Conservation (phyloP, 192 early-diverging fungal species). For the Linnemannia schmuckeri region DNA sequence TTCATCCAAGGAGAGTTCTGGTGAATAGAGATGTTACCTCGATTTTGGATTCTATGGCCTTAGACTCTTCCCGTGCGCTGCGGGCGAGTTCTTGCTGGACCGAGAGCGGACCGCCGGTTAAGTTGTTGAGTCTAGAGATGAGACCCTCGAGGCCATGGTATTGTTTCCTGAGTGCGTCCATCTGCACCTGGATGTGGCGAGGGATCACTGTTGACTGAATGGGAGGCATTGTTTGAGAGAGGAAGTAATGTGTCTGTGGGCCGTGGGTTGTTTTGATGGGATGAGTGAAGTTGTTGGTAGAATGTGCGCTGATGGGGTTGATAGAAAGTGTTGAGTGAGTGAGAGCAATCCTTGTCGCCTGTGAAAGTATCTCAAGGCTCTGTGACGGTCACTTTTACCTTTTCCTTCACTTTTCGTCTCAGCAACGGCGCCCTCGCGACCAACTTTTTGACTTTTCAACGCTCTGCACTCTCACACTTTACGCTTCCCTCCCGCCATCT, state of each 20-base stretch:
- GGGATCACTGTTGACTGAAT: slow-evolving; percentile 14
- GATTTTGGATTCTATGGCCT: slow-evolving; percentile 46
- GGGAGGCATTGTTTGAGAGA: slow-evolving; percentile 23
- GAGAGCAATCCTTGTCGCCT: neutral
- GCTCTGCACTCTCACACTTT: neutral
- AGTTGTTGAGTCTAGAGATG: slow-evolving; percentile 30
- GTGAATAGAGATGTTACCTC: slow-evolving; percentile 14
- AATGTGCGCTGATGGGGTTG: no score
- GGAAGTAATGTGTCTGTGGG: neutral
- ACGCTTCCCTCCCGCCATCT: neutral
- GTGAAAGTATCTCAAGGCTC: neutral
- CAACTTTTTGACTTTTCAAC: neutral
- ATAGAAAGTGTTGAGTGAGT: neutral
- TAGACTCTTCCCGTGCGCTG: slow-evolving; percentile 47
- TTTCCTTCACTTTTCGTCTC: neutral
- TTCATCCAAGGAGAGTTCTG: no score
- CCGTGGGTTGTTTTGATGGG: no score
- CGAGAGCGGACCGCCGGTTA: slow-evolving; percentile 31
- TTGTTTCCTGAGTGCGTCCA: slow-evolving; percentile 46
- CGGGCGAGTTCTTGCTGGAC: slow-evolving; percentile 52
- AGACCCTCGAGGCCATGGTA: slow-evolving; percentile 42
- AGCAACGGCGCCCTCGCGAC: neutral
- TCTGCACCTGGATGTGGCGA: slow-evolving; percentile 25
- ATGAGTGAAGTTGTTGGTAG: no score
- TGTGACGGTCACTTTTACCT: neutral